Base-by-base conservation (phyloP, 108 stramenopile species). In the Ochromonas danica region DNA sequence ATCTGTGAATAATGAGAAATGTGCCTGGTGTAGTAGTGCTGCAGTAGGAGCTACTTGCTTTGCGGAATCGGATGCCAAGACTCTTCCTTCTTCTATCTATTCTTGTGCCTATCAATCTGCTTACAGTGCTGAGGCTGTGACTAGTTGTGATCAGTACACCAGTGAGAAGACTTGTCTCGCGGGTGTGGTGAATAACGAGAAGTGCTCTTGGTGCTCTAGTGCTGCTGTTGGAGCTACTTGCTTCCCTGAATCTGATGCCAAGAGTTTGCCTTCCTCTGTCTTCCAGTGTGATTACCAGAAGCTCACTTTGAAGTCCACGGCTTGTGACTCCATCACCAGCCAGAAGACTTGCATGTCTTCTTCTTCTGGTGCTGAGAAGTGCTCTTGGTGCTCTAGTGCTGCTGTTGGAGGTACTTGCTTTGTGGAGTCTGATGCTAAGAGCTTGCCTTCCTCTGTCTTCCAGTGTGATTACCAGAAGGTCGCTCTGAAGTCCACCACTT, bases 141-240 rank as follows among this genome's bases (percentile, higher is more conserved):
- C 36, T 40, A 22, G 17, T 70, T 70, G 67, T 31, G 40, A 70
- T 31, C 10, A 22, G 17, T 40, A 40, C 40, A 70, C 67, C 22
- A 31, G 17, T 31, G 67, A 70, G 67, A 40, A 38, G 36, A 14
- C 67, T 22, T 70, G 67, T 22, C 22, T 70, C 22, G 67, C 67
- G 10, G 67, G 67, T 22, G 22, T 31, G 40, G 67, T 31, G 10
- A 22, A 22, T 17, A 40, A 31, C 40, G 14, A 40, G 17, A 70
- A 70, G 67, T 70, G 67, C 67, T 70, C 67, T 70, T 70, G 67
- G 67, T 70, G 67, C 67, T 31, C 14, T 31, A 40, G 39, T 22
- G 67, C 39, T 17, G 67, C 67, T 70, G 67, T 70, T 70, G 67
- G 67, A 17, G 40, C 36, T 31, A 40, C 67, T 22, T 70, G 67